These are phyloP conservation scores for Lodderomyces theae DNA, from an alignment of 1,139 yeast genomes.

Conservation along the genomic window DNA sequence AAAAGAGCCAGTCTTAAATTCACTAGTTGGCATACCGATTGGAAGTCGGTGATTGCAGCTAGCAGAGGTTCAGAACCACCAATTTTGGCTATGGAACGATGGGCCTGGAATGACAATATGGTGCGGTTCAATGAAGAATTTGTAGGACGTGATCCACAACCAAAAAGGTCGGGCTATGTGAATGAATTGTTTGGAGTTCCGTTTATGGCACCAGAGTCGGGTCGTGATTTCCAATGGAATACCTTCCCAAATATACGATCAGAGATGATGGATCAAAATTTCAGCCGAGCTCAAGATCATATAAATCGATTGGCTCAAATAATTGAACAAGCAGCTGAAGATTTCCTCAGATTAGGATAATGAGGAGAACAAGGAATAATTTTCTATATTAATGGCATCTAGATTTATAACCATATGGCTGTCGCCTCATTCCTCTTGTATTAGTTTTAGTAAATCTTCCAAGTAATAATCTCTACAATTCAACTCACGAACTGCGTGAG, in stretches of 20 bases:
- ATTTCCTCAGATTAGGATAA: constrained; percentile 11
- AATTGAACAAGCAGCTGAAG: constrained; percentile 24
- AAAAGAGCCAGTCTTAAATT: constrained; percentile 24
- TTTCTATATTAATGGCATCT: not conserved
- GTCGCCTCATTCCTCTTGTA: constrained; percentile 5
- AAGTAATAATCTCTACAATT: constrained; percentile 40
- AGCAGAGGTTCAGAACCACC: constrained; percentile 62
- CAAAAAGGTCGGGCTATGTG: constrained; percentile 62
- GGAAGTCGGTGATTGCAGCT: constrained; percentile 44
- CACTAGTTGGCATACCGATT: constrained; percentile 49
- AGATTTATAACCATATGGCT: not conserved
- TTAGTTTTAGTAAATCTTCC: constrained; percentile 29
- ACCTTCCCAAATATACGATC: constrained; percentile 78
- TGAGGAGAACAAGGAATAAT: not conserved
- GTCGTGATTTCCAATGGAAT: constrained; percentile 50
- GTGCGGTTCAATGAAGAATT: constrained; percentile 55
- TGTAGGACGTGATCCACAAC: constrained; percentile 44
- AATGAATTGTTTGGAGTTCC: constrained; percentile 75
- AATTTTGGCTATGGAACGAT: constrained; percentile 63
- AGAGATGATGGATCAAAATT: constrained; percentile 48
- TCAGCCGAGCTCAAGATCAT: constrained; percentile 56
- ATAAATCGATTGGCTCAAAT: constrained; percentile 45
- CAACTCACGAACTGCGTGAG: constrained; percentile 50
- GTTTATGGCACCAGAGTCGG: constrained; percentile 46
- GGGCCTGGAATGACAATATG: constrained; percentile 77